Evolutionary conservation across 2,329 filamentous ascomycete genomes (phyloP).

Genomic region (Cordyceps cicadae): DNA sequence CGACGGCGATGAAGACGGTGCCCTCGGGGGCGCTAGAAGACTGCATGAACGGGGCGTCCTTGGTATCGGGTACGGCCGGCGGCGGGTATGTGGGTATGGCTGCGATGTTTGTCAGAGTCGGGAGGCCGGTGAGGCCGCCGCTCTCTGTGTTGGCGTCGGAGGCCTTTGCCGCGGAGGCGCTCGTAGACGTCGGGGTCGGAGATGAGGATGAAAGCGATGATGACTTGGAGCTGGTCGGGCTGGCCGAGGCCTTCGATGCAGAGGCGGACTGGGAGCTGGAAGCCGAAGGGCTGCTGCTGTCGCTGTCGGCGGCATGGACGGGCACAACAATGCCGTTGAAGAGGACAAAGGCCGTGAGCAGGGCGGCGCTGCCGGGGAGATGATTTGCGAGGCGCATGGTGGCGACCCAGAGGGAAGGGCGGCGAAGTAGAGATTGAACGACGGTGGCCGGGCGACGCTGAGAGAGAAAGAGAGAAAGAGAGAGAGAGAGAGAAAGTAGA

Average conservation of each 20-base stretch:
- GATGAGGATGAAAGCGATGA: not conserved
- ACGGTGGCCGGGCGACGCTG: not conserved
- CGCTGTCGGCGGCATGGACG: not conserved
- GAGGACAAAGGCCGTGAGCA: conserved; percentile 4
- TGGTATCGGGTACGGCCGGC: conserved; percentile 71
- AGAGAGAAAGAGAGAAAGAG: not conserved
- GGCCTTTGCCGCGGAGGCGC: not conserved
- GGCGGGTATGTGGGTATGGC: conserved; percentile 54
- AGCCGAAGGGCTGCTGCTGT: not conserved
- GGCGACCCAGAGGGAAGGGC: not conserved
- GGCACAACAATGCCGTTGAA: conserved; percentile 5
- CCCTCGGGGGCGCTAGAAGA: conserved; percentile 78
- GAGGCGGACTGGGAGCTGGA: not conserved
- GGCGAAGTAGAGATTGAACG: not conserved
- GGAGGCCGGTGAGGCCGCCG: conserved; percentile 26
- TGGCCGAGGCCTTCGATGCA: not conserved
- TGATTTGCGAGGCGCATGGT: conserved; percentile 2
- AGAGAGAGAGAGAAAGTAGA: not conserved
- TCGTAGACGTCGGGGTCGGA: not conserved
- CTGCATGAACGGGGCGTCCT: conserved; percentile 85
- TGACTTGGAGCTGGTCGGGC: not conserved
- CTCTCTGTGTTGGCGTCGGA: not conserved
- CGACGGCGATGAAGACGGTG: conserved; percentile 92
- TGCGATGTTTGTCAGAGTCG: conserved; percentile 33
- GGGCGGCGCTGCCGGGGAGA: not conserved